Evolutionary conservation across 225 moss, liverwort and hornwort species (phyloP).

Genomic region (Polytrichum commune): DNA sequence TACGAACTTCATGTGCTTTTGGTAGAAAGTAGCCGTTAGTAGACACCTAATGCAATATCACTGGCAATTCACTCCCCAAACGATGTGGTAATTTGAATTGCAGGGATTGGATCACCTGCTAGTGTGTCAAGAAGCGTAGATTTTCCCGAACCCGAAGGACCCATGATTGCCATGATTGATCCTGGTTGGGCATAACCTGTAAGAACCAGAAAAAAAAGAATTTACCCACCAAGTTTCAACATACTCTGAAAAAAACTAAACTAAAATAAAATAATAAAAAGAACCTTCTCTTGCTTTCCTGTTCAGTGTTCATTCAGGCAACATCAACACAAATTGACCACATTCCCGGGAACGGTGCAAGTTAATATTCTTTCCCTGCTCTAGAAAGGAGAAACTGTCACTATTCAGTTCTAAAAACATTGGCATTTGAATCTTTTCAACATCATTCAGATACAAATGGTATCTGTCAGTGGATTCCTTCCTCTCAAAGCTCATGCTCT

Average conservation of each 20-base stretch:
- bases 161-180: slow-evolving; percentile 82
- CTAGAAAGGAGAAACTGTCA: too few species aligned
- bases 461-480: too few species aligned
- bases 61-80: too few species aligned
- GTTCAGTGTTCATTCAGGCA: neutral
- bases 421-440: too few species aligned
- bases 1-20: too few species aligned
- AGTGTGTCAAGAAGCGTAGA: slow-evolving; percentile 77
- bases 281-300: neutral
- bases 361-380: neutral
- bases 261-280: neutral
- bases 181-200: slow-evolving; percentile 77
- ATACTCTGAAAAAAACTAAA: neutral
- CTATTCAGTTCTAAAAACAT: too few species aligned
- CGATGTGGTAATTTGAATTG: neutral
- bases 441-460: too few species aligned
- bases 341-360: neutral
- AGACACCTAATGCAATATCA: too few species aligned
- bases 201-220: neutral
- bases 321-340: too few species aligned
- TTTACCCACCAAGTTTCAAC: neutral
- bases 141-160: slow-evolving; percentile 89
- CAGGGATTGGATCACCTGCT: slow-evolving; percentile 30
- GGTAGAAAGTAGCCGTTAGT: too few species aligned
- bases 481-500: too few species aligned